Percentiles rank a stretch among this genome's conserved stretches.
phyloP scores from a whole-genome alignment of 306 rosid genomes.

The Cucumis hystrix region DNA sequence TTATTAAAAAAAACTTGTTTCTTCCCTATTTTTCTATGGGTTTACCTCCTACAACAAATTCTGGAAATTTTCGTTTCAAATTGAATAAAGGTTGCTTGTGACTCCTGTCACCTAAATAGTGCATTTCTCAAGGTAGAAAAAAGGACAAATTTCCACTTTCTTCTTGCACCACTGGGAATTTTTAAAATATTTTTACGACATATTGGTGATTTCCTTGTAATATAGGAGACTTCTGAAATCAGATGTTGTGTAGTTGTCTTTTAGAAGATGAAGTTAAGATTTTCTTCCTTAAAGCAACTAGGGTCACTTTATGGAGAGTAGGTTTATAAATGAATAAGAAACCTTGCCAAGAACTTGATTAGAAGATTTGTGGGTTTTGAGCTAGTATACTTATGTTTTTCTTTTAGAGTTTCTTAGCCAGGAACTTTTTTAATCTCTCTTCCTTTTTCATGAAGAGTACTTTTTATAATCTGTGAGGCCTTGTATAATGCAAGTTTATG shows the following conservation, averaged over 20 bases:
- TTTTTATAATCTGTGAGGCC: background rate
- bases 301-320: background rate
- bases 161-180: background rate
- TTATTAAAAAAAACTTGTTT: too few species aligned
- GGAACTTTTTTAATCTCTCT: background rate
- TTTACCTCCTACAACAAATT: background rate
- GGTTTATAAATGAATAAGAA: background rate
- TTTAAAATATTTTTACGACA: background rate
- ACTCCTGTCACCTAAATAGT: background rate
- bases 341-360: background rate
- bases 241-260: background rate
- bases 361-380: background rate
- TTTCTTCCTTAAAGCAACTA: background rate
- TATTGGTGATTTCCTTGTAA: background rate
- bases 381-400: background rate
- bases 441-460: background rate
- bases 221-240: background rate
- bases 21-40: background rate
- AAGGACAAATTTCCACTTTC: background rate
- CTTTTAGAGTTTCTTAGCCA: background rate
- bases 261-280: background rate
- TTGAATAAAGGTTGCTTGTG: background rate
- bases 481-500: too few species aligned
- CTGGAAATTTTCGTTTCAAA: background rate
- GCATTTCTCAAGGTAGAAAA: background rate